Evolutionary conservation across 129 eudicot genomes (phyloP), one percentile per base, ranked within the genome.

Genomic region (Flaveria bidentis): DNA sequence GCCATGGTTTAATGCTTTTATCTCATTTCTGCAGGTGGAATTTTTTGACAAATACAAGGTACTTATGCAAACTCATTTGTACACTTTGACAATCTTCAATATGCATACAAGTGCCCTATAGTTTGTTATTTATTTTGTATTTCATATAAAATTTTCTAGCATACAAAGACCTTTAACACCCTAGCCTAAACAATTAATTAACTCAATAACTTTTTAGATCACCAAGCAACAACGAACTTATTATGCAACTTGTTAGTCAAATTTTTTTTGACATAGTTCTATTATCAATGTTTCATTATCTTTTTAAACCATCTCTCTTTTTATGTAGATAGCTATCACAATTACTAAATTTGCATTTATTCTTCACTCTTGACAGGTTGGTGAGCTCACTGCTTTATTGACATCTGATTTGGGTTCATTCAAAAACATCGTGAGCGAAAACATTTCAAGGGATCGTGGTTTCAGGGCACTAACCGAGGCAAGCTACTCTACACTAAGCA

Each of bases 401-500:
- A 94, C 98, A 77, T 78, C 98, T 71, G 98, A 94, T 80, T 83
- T 94, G 90, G 97, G 97, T 76, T 88, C 98, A 0, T 86, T 94
- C 28, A 88, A 94, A 66, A 88, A 72, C 79, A 87, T 91, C 77
- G 97, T 94, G 73, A 91, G 96, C 61, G 98, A 91, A 64, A 94
- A 94, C 73, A 85, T 87, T 52, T 90, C 98, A 79, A 84, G 98
- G 75, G 98, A 94, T 75, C 94, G 98, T 75, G 98, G 98, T 76
- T 91, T 94, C 86, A 89, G 98, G 87, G 98, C 98, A 86, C 83
- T 91, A 76, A 85, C 98, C 25, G 97, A 94, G 98, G 98, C 98
- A 94, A 94, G 98, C 97, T 84, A 87, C 90, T 88, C 91, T 90
- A 83, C 93, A 87, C 88, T 90, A 88, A 73, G 82, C 86, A 88